These are phyloP conservation scores for Ganoderma multipileum DNA, from an alignment of 1,284 basidiomycete genomes.

Conservation along the genomic window DNA sequence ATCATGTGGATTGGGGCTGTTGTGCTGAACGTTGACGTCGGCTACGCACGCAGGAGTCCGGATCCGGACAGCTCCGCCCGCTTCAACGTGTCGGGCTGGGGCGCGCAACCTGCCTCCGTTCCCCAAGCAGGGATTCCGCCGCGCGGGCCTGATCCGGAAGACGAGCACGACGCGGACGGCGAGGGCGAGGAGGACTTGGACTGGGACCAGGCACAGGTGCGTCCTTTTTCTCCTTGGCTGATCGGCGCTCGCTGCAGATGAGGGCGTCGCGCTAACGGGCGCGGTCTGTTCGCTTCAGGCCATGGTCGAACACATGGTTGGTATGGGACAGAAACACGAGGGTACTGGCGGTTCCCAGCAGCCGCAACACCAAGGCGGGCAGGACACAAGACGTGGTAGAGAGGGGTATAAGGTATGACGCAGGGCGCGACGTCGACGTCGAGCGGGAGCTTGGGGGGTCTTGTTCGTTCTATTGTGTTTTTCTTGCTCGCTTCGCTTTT, in stretches of 20 bases:
- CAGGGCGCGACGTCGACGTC: background rate
- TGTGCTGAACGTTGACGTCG: background rate
- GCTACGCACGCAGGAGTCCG: slow-evolving; percentile 50
- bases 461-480: background rate
- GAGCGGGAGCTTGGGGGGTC: background rate
- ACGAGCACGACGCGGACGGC: slow-evolving; percentile 37
- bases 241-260: background rate
- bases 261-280: slow-evolving; percentile 47
- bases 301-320: slow-evolving; percentile 20
- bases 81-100: slow-evolving; percentile 69
- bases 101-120: slow-evolving; percentile 29
- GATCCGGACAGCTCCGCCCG: slow-evolving; percentile 48
- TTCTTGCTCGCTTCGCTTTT: background rate
- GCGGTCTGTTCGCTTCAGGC: slow-evolving; percentile 28
- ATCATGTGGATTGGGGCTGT: no score
- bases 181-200: slow-evolving; percentile 47
- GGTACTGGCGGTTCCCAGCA: background rate
- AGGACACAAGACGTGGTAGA: background rate
- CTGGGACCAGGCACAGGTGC: slow-evolving; percentile 72
- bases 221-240: slow-evolving; percentile 9
- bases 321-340: background rate
- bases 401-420: slow-evolving; percentile 14
- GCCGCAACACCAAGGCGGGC: background rate
- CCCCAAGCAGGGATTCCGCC: slow-evolving; percentile 42
- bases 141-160: slow-evolving; percentile 49